Evolutionary conservation across 1,284 basidiomycete genomes (phyloP).

Genomic region (Cutaneotrichosporon cavernicola): DNA sequence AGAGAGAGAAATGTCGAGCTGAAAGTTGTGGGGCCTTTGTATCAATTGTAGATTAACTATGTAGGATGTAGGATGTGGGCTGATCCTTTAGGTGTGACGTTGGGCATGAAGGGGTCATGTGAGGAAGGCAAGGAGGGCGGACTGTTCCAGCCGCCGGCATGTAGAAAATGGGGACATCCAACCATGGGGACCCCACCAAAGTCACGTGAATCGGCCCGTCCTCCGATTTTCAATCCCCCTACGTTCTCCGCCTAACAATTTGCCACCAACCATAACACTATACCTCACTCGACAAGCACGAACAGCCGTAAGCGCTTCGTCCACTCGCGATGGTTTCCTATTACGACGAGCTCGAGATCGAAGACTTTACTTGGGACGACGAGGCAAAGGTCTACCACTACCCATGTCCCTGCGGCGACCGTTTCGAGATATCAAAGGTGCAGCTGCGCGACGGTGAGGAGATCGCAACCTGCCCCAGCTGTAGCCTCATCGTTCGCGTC

Average conservation of each 20-base stretch:
- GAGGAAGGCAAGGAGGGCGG: not conserved
- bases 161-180: not conserved
- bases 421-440: conserved; percentile 88
- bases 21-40: conserved; percentile 1
- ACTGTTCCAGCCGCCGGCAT: conserved; percentile 3
- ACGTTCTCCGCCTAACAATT: not conserved
- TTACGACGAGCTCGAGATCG: conserved; percentile 71
- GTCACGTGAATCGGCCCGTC: not conserved
- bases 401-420: conserved; percentile 96
- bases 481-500: conserved; percentile 87
- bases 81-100: no score
- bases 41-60: not conserved
- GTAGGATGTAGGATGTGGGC: no score
- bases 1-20: not conserved
- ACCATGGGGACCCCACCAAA: not conserved
- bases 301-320: not conserved
- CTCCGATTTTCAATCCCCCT: not conserved
- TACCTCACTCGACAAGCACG: not conserved
- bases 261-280: not conserved
- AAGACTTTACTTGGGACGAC: conserved; percentile 91
- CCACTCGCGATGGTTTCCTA: conserved; percentile 42
- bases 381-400: conserved; percentile 84
- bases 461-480: conserved; percentile 95
- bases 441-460: conserved; percentile 91
- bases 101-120: not conserved